Conservation (phyloP, 2,329 filamentous ascomycete species). For the Thermoascus crustaceus region DNA sequence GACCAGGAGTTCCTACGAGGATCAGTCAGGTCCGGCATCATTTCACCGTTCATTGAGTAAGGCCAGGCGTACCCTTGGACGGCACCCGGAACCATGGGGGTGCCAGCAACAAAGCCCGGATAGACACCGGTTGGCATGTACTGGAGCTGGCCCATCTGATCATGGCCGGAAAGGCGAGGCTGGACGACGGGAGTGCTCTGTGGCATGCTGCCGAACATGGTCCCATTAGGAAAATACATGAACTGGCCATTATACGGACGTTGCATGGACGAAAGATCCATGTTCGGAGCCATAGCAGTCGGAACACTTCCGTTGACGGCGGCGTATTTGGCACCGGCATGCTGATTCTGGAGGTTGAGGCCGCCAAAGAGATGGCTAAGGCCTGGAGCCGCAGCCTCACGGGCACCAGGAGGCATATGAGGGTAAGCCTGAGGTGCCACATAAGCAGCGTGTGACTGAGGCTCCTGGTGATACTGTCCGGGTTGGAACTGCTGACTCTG, state of each 20-base stretch:
- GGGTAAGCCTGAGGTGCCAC: constrained; percentile 15
- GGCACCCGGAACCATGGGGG: constrained; percentile 22
- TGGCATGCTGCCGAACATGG: constrained; percentile 24
- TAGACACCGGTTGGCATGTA: constrained; percentile 32
- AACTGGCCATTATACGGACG: constrained; percentile 19
- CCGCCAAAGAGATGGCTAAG: constrained; percentile 19
- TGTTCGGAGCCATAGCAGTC: constrained; percentile 16
- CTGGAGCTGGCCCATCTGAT: constrained; percentile 25
- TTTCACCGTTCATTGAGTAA: constrained; percentile 25
- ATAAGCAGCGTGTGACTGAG: constrained; percentile 16
- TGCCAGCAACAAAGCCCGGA: constrained; percentile 25
- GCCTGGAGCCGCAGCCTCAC: constrained; percentile 13
- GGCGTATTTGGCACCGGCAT: constrained; percentile 19
- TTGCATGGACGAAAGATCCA: constrained; percentile 6
- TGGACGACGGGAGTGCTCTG: constrained; percentile 22
- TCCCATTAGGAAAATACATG: constrained; percentile 25
- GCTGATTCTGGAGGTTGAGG: constrained; percentile 22
- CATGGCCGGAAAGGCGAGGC: constrained; percentile 20
- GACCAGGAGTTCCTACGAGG: constrained; percentile 35
- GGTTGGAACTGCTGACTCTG: constrained; percentile 15
- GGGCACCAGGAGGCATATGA: constrained; percentile 9
- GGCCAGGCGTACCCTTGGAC: constrained; percentile 30
- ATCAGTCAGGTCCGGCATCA: constrained; percentile 27
- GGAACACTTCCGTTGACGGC: constrained; percentile 19
- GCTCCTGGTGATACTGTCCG: constrained; percentile 19